A percentile compares a stretch with the other conserved stretches of the same genome.
These are phyloP conservation scores for Wickerhamiella allomyrinae DNA, from an alignment of 805 yeast genomes.

Conservation along the genomic window DNA sequence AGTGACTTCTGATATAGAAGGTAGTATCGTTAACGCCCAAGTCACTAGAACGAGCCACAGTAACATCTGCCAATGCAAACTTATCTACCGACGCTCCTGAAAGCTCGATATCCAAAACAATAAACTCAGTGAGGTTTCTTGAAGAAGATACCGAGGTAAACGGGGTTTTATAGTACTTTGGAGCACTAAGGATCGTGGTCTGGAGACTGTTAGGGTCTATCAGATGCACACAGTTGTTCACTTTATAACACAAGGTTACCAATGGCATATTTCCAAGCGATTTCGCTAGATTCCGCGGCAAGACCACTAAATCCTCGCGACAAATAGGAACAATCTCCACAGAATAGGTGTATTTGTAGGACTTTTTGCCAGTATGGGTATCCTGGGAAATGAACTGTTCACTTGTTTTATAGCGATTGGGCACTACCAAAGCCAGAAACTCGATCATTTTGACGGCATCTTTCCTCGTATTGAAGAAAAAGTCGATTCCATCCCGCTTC, in stretches of 20 bases:
- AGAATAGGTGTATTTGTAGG: constrained; percentile 82
- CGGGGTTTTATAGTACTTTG: constrained; percentile 68
- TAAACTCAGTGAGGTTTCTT: constrained; percentile 66
- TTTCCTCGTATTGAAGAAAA: constrained; percentile 73
- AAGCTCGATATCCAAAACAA: constrained; percentile 88
- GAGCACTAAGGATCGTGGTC: constrained; percentile 56
- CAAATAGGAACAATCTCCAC: constrained; percentile 93
- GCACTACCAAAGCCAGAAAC: constrained; percentile 72
- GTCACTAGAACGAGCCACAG: constrained; percentile 80
- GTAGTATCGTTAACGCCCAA: constrained; percentile 75
- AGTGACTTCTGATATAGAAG: constrained; percentile 74
- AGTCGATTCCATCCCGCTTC: constrained; percentile 86
- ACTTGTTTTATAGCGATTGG: constrained; percentile 67
- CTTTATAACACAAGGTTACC: constrained; percentile 69
- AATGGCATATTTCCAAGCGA: constrained; percentile 71
- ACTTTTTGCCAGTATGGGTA: constrained; percentile 77
- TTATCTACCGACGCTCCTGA: constrained; percentile 68
- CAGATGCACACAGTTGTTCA: constrained; percentile 73
- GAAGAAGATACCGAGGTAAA: constrained; percentile 58
- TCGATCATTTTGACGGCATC: constrained; percentile 93
- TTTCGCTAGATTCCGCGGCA: constrained; percentile 77
- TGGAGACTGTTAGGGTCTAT: constrained; percentile 74
- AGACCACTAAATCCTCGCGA: constrained; percentile 86
- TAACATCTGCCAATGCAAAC: constrained; percentile 73
- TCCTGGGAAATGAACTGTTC: constrained; percentile 86